phyloP scores from a whole-genome alignment of 1,139 yeast species.

The Yamadazyma diddensiae region DNA sequence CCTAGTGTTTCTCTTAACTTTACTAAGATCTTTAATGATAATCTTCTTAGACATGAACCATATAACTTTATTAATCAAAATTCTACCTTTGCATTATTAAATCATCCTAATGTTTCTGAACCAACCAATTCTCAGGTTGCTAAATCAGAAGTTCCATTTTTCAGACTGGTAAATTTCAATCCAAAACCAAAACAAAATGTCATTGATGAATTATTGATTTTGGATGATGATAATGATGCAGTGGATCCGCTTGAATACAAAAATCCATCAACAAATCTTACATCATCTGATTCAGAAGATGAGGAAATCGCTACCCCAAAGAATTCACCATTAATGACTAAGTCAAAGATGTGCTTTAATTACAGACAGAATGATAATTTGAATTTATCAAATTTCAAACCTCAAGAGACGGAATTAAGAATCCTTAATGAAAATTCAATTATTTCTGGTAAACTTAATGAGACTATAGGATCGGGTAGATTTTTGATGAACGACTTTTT shows the following conservation, averaged over 20 bases:
- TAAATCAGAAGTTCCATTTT: constrained; percentile 31
- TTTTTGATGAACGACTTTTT: constrained; percentile 49
- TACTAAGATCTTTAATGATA: constrained; percentile 40
- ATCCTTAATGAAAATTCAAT: constrained; percentile 45
- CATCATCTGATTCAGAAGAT: constrained; percentile 16
- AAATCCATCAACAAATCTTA: background rate
- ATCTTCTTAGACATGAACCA: constrained; percentile 34
- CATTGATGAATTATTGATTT: constrained; percentile 39
- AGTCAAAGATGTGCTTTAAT: constrained; percentile 38
- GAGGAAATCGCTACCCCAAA: constrained; percentile 21
- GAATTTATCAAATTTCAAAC: constrained; percentile 34
- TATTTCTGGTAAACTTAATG: constrained; percentile 51
- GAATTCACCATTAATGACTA: constrained; percentile 17
- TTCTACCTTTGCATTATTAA: constrained; percentile 36
- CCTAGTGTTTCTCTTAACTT: constrained; percentile 29
- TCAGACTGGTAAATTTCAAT: constrained; percentile 37
- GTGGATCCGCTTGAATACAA: constrained; percentile 9
- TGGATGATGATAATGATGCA: constrained; percentile 23
- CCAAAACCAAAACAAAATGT: constrained; percentile 31
- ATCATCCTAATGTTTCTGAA: constrained; percentile 10
- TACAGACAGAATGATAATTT: constrained; percentile 46
- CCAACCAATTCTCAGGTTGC: constrained; percentile 1
- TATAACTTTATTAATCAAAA: constrained; percentile 19
- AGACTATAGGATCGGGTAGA: constrained; percentile 52
- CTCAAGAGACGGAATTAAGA: constrained; percentile 22